phyloP scores from a whole-genome alignment of 2,329 filamentous ascomycete genomes.

The Corynespora cassiicola region DNA sequence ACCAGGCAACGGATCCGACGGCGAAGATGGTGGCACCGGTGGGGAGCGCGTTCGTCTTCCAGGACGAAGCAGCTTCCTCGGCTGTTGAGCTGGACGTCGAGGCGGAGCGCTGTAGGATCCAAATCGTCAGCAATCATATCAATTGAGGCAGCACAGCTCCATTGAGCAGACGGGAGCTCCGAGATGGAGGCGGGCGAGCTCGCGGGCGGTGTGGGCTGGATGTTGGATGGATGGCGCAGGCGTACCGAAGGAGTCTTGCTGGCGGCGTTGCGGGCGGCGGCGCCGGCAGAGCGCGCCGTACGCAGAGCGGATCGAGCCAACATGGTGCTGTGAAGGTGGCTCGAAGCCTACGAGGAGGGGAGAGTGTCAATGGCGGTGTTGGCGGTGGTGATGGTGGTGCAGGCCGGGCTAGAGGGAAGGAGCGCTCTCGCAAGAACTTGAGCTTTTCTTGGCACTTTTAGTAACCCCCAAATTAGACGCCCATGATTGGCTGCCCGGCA shows the following conservation, averaged over 20 bases:
- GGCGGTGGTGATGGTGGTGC: conserved; percentile 36
- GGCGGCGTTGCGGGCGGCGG: conserved; percentile 72
- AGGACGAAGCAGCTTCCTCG: conserved; percentile 75
- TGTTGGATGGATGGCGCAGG: conserved; percentile 32
- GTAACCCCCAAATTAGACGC: conserved; percentile 14
- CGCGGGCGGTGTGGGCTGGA: conserved; percentile 31
- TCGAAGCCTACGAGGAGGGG: conserved; percentile 39
- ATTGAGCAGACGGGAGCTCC: conserved; percentile 12
- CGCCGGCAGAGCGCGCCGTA: conserved; percentile 83
- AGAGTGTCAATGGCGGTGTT: conserved; percentile 43
- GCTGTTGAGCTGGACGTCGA: conserved; percentile 75
- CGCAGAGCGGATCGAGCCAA: conserved; percentile 91
- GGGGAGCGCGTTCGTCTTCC: conserved; percentile 85
- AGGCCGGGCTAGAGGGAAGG: conserved; percentile 14
- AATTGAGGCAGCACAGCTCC: conserved; percentile 29
- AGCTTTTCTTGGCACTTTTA: conserved; percentile 20
- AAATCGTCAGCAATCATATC: conserved; percentile 38
- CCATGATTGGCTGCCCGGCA: conserved; percentile 24
- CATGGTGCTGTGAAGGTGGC: conserved; percentile 68
- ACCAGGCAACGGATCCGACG: conserved; percentile 91
- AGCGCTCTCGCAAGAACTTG: conserved; percentile 20
- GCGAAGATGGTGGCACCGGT: conserved; percentile 85
- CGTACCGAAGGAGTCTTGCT: conserved; percentile 55
- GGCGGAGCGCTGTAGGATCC: conserved; percentile 58
- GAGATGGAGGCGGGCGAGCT: conserved; percentile 33